These are phyloP conservation scores for Sporobolus alterniflorus DNA, from an alignment of 202 grass and related monocot genomes.

Conservation along the genomic window DNA sequence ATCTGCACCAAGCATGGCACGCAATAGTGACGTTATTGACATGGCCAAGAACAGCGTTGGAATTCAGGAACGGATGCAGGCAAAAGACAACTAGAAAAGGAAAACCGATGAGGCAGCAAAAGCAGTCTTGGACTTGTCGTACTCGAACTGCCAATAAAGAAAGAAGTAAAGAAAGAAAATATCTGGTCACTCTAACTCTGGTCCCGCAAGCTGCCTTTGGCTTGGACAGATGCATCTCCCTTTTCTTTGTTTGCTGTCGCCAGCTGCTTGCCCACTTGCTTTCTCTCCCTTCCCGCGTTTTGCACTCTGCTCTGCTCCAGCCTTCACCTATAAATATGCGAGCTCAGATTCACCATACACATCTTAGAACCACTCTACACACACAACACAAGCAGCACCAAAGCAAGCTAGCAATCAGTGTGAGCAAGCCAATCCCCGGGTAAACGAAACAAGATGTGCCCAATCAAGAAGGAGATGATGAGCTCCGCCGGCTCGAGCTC, in stretches of 20 bases:
- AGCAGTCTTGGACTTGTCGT: background rate
- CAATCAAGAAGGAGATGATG: slow-evolving; percentile 52
- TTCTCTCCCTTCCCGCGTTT: background rate
- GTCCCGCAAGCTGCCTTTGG: background rate
- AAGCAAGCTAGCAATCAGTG: no score
- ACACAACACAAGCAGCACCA: background rate
- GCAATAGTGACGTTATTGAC: background rate
- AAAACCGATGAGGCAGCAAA: slow-evolving; percentile 10
- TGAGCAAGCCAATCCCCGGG: background rate
- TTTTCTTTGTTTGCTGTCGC: background rate
- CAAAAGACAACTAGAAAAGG: background rate
- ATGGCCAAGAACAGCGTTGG: background rate
- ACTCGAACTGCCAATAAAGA: background rate
- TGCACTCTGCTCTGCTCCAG: background rate
- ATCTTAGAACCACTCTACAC: slow-evolving; percentile 15
- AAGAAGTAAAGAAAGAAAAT: slow-evolving; percentile 4
- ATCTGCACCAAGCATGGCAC: background rate
- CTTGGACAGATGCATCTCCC: slow-evolving; percentile 21
- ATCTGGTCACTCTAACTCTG: slow-evolving; percentile 16
- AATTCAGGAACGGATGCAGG: background rate
- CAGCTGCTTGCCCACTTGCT: slow-evolving; percentile 25
- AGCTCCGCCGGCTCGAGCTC: slow-evolving; percentile 35
- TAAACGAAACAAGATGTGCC: slow-evolving; percentile 23
- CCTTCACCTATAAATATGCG: slow-evolving; percentile 42
- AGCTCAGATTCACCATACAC: background rate